Percentiles rank a stretch among this genome's conserved stretches.
phyloP scores from a whole-genome alignment of 1,284 basidiomycete genomes.

The Lignosus rhinocerotis region DNA sequence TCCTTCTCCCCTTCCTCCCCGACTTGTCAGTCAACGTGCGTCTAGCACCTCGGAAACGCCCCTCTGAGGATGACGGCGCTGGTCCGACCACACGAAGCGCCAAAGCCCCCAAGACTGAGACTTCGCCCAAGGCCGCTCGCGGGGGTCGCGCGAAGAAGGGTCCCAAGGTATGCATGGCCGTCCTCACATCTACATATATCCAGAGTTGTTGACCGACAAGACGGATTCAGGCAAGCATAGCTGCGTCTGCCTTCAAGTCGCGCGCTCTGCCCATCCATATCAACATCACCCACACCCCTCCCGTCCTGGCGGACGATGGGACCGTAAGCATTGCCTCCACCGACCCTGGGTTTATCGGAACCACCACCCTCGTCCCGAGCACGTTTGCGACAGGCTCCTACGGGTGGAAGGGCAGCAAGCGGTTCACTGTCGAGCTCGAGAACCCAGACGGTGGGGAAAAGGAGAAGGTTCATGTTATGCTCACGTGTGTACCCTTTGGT shows the following conservation, averaged over 20 bases:
- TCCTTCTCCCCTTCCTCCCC: neutral
- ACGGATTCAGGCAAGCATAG: constrained; percentile 42
- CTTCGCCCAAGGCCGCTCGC: constrained; percentile 25
- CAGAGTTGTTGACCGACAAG: neutral
- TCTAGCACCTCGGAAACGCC: constrained; percentile 47
- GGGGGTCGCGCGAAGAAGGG: constrained; percentile 38
- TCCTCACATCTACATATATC: neutral
- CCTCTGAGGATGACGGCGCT: constrained; percentile 42
- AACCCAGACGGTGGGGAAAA: constrained; percentile 50
- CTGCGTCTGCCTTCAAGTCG: constrained; percentile 57
- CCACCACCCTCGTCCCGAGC: constrained; percentile 53
- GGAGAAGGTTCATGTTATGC: constrained; percentile 72
- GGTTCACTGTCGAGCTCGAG: constrained; percentile 63
- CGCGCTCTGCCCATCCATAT: constrained; percentile 69
- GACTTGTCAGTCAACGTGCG: neutral
- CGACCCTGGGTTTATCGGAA: constrained; percentile 67
- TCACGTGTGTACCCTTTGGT: constrained; percentile 55
- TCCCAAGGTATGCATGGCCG: constrained; percentile 40
- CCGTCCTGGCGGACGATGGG: constrained; percentile 43
- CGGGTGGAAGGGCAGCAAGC: constrained; percentile 78
- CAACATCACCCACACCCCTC: constrained; percentile 67
- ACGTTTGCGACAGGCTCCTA: constrained; percentile 74
- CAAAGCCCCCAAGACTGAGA: constrained; percentile 50
- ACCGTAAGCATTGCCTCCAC: constrained; percentile 36
- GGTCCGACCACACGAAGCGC: constrained; percentile 44